Evolutionary conservation across 495 filamentous ascomycete species (phyloP).

Genomic region (Aspergillus biplanus): DNA sequence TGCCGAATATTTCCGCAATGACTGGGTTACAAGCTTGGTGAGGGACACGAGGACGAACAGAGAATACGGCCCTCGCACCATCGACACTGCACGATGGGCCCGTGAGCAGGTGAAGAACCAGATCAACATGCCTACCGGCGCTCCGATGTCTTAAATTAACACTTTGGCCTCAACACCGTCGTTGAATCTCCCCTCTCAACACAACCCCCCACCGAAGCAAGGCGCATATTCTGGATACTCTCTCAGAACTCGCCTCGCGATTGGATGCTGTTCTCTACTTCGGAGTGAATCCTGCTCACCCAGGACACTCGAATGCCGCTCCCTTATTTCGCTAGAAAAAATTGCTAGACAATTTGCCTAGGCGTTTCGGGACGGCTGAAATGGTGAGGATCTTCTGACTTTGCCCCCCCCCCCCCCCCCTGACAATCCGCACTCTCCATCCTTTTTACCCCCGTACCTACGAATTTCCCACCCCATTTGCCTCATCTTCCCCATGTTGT

Average conservation of each 20-base stretch:
- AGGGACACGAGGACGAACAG: constrained; percentile 85
- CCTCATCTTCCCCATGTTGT: constrained; percentile 9
- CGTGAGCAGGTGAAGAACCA: constrained; percentile 97
- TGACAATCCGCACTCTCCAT: constrained; percentile 10
- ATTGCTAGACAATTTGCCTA: constrained; percentile 3
- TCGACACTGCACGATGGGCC: constrained; percentile 95
- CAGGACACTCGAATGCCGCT: constrained; percentile 22
- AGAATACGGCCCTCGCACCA: constrained; percentile 79
- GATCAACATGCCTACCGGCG: constrained; percentile 50
- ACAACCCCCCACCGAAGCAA: constrained; percentile 12
- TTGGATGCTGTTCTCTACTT: constrained; percentile 6
- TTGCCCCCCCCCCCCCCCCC: no score
- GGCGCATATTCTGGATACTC: constrained; percentile 17
- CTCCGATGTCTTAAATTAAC: constrained; percentile 42
- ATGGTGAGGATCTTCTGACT: constrained; percentile 4
- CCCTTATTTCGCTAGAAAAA: constrained; percentile 19
- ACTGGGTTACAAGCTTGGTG: constrained; percentile 86
- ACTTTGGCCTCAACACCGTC: not conserved
- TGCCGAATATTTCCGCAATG: constrained; percentile 77
- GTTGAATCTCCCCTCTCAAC: constrained; percentile 17
- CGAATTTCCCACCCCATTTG: constrained; percentile 7
- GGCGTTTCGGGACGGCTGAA: constrained; percentile 1
- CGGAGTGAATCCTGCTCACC: constrained; percentile 16
- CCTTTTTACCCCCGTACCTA: not conserved
- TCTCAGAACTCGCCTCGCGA: constrained; percentile 23